A percentile compares a stretch with the other conserved stretches of the same genome.
phyloP scores from a whole-genome alignment of 495 filamentous ascomycete genomes.

The Hypoxylon perforatum region DNA sequence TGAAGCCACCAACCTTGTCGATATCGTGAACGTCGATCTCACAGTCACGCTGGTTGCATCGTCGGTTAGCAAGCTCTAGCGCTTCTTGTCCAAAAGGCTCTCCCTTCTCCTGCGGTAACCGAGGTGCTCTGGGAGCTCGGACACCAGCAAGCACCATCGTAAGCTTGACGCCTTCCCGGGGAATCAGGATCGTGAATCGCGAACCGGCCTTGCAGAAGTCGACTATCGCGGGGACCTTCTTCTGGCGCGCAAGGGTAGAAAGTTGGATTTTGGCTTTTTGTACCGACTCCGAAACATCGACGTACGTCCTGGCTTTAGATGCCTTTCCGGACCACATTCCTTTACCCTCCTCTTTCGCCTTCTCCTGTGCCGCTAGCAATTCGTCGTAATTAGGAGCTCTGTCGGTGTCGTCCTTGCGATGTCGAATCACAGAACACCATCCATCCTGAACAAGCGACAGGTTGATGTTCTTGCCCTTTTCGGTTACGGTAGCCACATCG shows the following conservation, averaged over 20 bases:
- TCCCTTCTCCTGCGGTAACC: constrained; percentile 79
- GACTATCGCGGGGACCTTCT: constrained; percentile 91
- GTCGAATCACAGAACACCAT: constrained; percentile 91
- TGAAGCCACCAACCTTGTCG: constrained; percentile 97
- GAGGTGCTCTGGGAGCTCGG: constrained; percentile 84
- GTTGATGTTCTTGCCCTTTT: constrained; percentile 87
- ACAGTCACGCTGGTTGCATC: constrained; percentile 93
- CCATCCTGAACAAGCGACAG: constrained; percentile 88
- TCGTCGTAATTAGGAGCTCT: constrained; percentile 94
- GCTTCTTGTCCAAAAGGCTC: constrained; percentile 98
- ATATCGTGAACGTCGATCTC: constrained; percentile 95
- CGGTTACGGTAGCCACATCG: constrained; percentile 88
- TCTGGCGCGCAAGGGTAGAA: constrained; percentile 85
- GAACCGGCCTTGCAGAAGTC: constrained; percentile 98
- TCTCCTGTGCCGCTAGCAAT: constrained; percentile 87
- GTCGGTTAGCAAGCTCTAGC: constrained; percentile 85
- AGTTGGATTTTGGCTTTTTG: constrained; percentile 96
- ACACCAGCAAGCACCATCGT: constrained; percentile 96
- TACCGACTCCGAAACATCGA: constrained; percentile 89
- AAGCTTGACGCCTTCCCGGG: constrained; percentile 91
- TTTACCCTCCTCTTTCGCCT: constrained; percentile 81
- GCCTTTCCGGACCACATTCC: constrained; percentile 94
- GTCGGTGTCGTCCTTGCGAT: constrained; percentile 91
- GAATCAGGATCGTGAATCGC: constrained; percentile 91
- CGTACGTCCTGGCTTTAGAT: constrained; percentile 79